These are phyloP conservation scores for Lasiosphaeria ovina DNA, from an alignment of 495 filamentous ascomycete genomes.

Conservation along the genomic window DNA sequence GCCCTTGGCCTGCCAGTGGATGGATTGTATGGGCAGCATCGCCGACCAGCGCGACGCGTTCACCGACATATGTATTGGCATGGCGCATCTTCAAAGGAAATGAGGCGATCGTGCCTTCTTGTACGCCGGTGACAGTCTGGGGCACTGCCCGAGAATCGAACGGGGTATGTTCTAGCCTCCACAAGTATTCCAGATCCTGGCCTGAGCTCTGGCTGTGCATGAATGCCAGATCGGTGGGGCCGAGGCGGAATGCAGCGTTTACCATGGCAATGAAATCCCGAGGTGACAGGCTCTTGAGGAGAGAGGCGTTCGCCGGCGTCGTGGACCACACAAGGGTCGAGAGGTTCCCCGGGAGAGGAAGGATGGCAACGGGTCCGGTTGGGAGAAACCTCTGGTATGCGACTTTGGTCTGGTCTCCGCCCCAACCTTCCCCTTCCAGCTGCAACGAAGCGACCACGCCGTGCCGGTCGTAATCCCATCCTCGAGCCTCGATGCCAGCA, in stretches of 20 bases:
- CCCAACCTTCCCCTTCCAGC: conserved; percentile 58
- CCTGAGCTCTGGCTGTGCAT: conserved; percentile 63
- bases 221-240: conserved; percentile 73
- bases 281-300: conserved; percentile 70
- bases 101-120: conserved; percentile 76
- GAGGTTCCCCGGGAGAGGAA: conserved; percentile 80
- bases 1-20: conserved; percentile 88
- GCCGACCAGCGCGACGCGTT: conserved; percentile 83
- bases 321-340: conserved; percentile 94
- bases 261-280: conserved; percentile 81
- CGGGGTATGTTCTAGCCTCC: conserved; percentile 71
- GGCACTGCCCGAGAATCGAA: conserved; percentile 48
- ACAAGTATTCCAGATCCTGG: conserved; percentile 73
- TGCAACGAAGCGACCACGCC: conserved; percentile 88
- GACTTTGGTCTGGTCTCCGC: conserved; percentile 56
- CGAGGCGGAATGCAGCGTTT: conserved; percentile 88
- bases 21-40: conserved; percentile 96
- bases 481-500: conserved; percentile 75
- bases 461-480: conserved; percentile 92
- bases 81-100: conserved; percentile 92
- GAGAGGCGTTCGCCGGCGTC: conserved; percentile 69
- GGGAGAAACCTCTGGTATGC: conserved; percentile 97
- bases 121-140: conserved; percentile 59
- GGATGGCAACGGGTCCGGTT: conserved; percentile 82
- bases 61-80: conserved; percentile 84